Base-by-base conservation (phyloP, 495 filamentous ascomycete species). In the Letharia columbiana region DNA sequence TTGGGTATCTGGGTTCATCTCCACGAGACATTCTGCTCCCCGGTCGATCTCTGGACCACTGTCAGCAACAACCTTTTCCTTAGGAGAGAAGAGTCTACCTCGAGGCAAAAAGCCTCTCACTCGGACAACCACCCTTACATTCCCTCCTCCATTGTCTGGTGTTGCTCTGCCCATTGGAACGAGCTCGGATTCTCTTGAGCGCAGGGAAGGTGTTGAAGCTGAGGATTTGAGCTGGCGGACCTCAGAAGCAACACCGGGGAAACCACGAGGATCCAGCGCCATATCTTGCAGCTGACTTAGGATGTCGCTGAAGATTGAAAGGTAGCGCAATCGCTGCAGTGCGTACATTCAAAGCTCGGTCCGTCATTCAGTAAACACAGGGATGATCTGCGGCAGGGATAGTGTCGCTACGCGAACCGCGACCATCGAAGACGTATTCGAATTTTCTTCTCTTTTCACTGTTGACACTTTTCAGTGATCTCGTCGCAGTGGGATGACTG, bases 41-140 rank as follows among this genome's bases (percentile, higher is more conserved):
- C 89, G 81, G 63, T 94, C 84, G 73, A 86, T 83, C 74, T 98
- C 94, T 98, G 65, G 44, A 64, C 63, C 63, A 60, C 59, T 58
- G n/a, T 64, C 37, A 69, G 60, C 40, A 47, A 61, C 0, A 66
- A 50, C 44, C 58, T 57, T 33, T 31, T 23, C 41, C 62, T 40
- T 41, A 59, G 54, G 62, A 23, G 40, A 12, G 58, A 62, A 35
- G 50, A 68, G 73, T 81, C 62, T 82, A 96, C 93, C 93, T 88
- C 94, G 78, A 20, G 86, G 88, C 50, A 98, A 77, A 76, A 96
- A 98, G 31, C 86, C 92, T 69, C 94, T 82, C 63, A 96, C 92
- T 68, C 94, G 81, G 70, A 98, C 94, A 18, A 97, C 94, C 28
- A 98, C 94, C 74, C 89, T 86, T 62, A 98, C 93, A 80, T 98